Conservation (phyloP, 192 early-diverging fungal genomes). For the Coemansia sp. region DNA sequence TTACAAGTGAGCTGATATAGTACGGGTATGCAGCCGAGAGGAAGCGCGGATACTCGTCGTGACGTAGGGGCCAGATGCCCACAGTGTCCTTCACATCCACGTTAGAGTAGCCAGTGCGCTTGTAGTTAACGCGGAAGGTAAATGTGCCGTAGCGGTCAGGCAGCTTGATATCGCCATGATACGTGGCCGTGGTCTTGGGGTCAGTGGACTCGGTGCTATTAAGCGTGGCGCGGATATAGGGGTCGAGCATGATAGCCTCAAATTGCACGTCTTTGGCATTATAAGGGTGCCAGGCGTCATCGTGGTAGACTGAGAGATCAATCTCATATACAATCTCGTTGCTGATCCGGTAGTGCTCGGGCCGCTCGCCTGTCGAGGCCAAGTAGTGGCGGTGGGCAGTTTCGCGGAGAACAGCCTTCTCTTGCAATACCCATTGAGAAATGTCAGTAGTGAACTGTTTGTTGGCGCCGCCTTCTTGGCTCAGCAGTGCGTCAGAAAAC, state of each 20-base stretch:
- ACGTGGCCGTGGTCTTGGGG: conserved; percentile 26
- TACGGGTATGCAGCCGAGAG: conserved; percentile 93
- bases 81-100: conserved; percentile 75
- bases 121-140: conserved; percentile 94
- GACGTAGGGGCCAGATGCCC: conserved; percentile 86
- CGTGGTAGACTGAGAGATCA: conserved; percentile 76
- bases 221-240: conserved; percentile 83
- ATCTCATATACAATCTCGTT: conserved; percentile 90
- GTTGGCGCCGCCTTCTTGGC: conserved; percentile 60
- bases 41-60: conserved; percentile 96
- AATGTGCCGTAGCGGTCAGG: conserved; percentile 98
- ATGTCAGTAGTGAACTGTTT: conserved; percentile 72
- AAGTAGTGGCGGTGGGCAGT: conserved; percentile 60
- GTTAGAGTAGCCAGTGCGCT: conserved; percentile 78
- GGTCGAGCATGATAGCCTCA: conserved; percentile 96
- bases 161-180: conserved; percentile 62
- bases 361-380: conserved; percentile 66
- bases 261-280: conserved; percentile 74
- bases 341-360: conserved; percentile 85
- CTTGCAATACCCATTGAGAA: conserved; percentile 88
- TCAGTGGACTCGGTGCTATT: conserved; percentile 28
- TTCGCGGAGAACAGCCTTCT: conserved; percentile 76
- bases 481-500: conserved; percentile 75
- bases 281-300: conserved; percentile 84
- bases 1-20: conserved; percentile 80